Conservation (phyloP, 768 basidiomycete genomes). For the Lentinula boryana region DNA sequence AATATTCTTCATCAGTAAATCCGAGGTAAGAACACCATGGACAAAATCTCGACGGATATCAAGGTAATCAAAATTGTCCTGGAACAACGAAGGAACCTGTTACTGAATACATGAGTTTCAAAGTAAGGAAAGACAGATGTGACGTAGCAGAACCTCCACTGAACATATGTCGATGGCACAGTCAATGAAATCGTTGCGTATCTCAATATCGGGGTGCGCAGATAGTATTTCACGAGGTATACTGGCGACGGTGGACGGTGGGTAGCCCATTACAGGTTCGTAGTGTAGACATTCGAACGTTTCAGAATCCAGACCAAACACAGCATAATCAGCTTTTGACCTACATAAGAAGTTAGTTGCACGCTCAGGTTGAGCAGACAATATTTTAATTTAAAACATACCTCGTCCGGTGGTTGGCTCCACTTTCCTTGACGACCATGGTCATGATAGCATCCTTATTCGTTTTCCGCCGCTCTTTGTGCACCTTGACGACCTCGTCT, state of each 20-base stretch:
- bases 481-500: conserved; percentile 81
- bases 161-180: conserved; percentile 92
- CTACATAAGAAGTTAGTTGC: conserved; percentile 26
- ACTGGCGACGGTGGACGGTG: conserved; percentile 49
- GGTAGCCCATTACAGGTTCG: conserved; percentile 68
- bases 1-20: conserved; percentile 91
- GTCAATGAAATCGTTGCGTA: conserved; percentile 84
- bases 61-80: conserved; percentile 97
- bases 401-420: conserved; percentile 68
- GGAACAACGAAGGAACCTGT: conserved; percentile 92
- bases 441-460: conserved; percentile 97
- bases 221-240: conserved; percentile 77
- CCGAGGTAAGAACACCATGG: conserved; percentile 89
- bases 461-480: conserved; percentile 79
- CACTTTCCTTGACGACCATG: conserved; percentile 84
- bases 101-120: conserved; percentile 1
- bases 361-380: background rate
- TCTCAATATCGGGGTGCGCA: conserved; percentile 74
- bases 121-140: background rate
- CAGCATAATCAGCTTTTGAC: conserved; percentile 64
- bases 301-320: conserved; percentile 72
- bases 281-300: conserved; percentile 85
- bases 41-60: conserved; percentile 92
- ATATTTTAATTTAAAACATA: conserved; percentile 17
- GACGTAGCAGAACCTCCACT: conserved; percentile 57